These are phyloP conservation scores for Trichoderma sp. DNA, from an alignment of 2,329 filamentous ascomycete species.

Conservation along the genomic window DNA sequence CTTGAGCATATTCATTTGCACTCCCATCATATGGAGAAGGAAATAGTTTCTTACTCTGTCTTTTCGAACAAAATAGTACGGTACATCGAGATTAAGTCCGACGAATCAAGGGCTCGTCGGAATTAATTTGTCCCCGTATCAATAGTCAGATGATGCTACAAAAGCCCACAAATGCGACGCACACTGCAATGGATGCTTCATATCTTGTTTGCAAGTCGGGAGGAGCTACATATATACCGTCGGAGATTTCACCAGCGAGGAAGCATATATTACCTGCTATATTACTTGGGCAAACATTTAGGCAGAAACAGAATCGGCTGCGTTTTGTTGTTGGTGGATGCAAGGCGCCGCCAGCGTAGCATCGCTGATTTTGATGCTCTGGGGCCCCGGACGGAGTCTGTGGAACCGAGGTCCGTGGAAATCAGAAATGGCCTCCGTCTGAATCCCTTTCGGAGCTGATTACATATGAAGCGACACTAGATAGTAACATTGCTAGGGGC, in stretches of 20 bases:
- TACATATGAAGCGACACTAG: neutral
- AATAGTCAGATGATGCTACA: neutral
- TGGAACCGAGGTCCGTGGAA: neutral
- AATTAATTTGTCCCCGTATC: no score
- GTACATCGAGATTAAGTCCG: no score
- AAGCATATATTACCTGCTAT: neutral
- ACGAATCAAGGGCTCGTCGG: no score
- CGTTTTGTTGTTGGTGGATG: neutral
- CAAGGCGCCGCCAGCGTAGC: neutral
- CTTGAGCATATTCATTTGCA: no score
- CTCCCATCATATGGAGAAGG: no score
- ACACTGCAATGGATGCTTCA: neutral
- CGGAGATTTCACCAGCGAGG: neutral
- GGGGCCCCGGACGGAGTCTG: neutral
- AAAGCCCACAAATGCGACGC: neutral
- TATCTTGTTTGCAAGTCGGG: neutral
- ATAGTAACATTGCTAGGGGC: neutral
- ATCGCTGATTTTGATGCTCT: neutral
- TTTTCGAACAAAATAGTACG: neutral
- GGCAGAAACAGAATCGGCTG: constrained; percentile 3
- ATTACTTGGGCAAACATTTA: neutral
- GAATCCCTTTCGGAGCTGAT: neutral
- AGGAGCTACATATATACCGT: neutral
- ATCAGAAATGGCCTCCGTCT: neutral
- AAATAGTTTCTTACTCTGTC: no score